phyloP scores from a whole-genome alignment of 1,284 basidiomycete genomes.

The Puccinia polysora region DNA sequence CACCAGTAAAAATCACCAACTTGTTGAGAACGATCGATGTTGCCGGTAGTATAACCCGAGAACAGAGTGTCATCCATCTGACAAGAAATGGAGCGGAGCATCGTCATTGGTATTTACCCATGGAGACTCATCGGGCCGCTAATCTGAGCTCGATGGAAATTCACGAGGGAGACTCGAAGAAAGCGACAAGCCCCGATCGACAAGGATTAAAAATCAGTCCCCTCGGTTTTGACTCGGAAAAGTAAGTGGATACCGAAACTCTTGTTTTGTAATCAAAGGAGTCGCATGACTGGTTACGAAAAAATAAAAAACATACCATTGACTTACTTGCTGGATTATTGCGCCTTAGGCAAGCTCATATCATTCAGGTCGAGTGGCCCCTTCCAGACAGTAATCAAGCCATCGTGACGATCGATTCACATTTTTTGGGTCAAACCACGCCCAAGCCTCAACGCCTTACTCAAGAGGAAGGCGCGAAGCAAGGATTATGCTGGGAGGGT shows the following conservation, averaged over 20 bases:
- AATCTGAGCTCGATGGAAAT: slow-evolving; percentile 35
- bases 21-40: slow-evolving; percentile 26
- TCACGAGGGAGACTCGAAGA: slow-evolving; percentile 20
- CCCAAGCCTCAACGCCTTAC: slow-evolving; percentile 26
- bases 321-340: not conserved
- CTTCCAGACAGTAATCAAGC: slow-evolving; percentile 8
- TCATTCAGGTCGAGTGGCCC: slow-evolving; percentile 26
- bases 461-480: slow-evolving; percentile 26
- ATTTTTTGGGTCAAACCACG: slow-evolving; percentile 20
- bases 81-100: not conserved
- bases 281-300: not conserved
- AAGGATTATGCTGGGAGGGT: slow-evolving; percentile 40
- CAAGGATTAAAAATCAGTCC: slow-evolving; percentile 13
- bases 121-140: slow-evolving; percentile 22
- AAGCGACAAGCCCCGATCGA: slow-evolving; percentile 2
- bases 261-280: not conserved
- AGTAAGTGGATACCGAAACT: slow-evolving; percentile 28
- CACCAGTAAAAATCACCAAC: slow-evolving; percentile 6
- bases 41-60: slow-evolving; percentile 30
- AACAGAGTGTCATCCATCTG: slow-evolving; percentile 25
- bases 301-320: not conserved
- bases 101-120: slow-evolving; percentile 14
- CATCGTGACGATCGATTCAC: slow-evolving; percentile 27
- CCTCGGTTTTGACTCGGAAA: slow-evolving; percentile 24
- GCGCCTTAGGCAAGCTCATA: slow-evolving; percentile 10